Percentiles rank a stretch among this genome's conserved stretches.
phyloP scores from a whole-genome alignment of 1,139 yeast species.

The Kurtzmaniella quercitrusa region DNA sequence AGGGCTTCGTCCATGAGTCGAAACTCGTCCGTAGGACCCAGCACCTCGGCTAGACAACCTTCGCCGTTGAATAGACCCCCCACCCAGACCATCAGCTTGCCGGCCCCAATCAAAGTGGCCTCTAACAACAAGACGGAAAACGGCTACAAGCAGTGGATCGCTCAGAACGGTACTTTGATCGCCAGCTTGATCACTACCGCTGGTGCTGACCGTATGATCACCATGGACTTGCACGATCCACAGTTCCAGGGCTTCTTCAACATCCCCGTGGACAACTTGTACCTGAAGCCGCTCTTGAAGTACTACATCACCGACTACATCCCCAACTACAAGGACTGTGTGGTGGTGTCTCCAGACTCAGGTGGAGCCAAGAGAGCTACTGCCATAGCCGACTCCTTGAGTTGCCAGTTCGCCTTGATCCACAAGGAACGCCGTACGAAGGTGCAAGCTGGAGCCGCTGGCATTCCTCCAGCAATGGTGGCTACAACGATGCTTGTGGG shows the following conservation, averaged over 20 bases:
- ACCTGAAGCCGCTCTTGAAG: conserved; percentile 79
- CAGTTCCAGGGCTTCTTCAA: conserved; percentile 94
- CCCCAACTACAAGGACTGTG: conserved; percentile 72
- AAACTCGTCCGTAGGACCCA: neutral
- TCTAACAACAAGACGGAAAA: conserved; percentile 34
- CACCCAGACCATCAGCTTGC: conserved; percentile 25
- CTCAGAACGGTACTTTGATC: conserved; percentile 89
- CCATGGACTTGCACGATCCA: conserved; percentile 96
- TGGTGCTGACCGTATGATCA: conserved; percentile 94
- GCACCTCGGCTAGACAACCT: conserved; percentile 6
- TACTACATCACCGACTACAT: conserved; percentile 72
- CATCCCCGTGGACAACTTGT: conserved; percentile 87
- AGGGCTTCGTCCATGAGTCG: conserved; percentile 8
- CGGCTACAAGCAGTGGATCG: conserved; percentile 92
- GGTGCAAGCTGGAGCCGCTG: conserved; percentile 13
- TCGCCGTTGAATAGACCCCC: conserved; percentile 4
- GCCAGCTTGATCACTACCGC: conserved; percentile 88
- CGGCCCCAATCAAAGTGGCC: conserved; percentile 24
- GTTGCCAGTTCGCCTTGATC: conserved; percentile 87
- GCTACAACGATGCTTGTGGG: conserved; percentile 92
- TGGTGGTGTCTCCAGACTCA: conserved; percentile 91
- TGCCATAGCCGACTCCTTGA: conserved; percentile 84
- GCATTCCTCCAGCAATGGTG: conserved; percentile 20
- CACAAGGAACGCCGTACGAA: conserved; percentile 86
- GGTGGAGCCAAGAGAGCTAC: conserved; percentile 98